Evolutionary conservation across 306 rosid genomes (phyloP).

Genomic region (Rosa chinensis): DNA sequence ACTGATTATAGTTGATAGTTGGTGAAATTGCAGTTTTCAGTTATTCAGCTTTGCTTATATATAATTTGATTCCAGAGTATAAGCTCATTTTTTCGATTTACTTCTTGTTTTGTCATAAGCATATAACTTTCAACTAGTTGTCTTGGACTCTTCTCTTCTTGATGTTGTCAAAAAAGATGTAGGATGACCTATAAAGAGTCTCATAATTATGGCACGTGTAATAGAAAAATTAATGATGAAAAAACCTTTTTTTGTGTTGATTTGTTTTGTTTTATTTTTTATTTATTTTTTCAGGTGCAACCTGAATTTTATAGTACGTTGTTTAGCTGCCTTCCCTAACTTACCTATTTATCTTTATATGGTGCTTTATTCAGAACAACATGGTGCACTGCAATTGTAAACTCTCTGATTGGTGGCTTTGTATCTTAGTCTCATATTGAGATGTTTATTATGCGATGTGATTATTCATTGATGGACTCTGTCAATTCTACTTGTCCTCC

Average conservation of each 20-base stretch:
- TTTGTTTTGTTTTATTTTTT: too few relatives aligned
- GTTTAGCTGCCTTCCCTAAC: constrained; percentile 20
- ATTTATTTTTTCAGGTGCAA: background rate
- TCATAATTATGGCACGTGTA: background rate
- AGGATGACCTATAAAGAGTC: background rate
- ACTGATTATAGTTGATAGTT: background rate
- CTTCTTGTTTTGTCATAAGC: background rate
- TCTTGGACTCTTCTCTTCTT: background rate
- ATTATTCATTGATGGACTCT: constrained; percentile 1
- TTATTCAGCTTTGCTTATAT: background rate
- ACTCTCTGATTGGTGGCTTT: background rate
- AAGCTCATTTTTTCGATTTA: background rate
- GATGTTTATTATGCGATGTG: background rate
- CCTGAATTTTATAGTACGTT: background rate
- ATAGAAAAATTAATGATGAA: background rate
- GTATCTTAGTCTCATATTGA: background rate
- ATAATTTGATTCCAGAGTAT: background rate
- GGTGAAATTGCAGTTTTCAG: constrained; percentile 12
- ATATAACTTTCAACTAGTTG: background rate
- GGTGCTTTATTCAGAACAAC: constrained; percentile 17
- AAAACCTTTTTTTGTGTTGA: background rate
- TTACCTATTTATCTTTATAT: background rate
- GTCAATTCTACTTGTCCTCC: constrained; percentile 19
- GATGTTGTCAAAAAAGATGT: background rate
- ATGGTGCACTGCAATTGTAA: background rate